Evolutionary conservation across 2,329 filamentous ascomycete species (phyloP).

Genomic region (Aspergillus intermedius): DNA sequence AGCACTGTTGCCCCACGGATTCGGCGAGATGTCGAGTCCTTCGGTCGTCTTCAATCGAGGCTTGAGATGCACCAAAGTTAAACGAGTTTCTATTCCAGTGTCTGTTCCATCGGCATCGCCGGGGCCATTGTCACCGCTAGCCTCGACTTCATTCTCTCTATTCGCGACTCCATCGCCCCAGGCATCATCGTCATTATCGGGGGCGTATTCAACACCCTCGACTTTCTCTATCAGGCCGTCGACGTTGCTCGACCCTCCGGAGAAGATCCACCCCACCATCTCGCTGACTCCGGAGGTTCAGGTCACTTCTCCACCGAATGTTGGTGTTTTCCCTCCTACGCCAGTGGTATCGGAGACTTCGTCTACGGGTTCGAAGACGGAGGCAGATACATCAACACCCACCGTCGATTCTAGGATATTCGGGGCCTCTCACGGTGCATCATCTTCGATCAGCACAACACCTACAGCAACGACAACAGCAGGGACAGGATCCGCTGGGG

Average conservation of each 20-base stretch:
- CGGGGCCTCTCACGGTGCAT: background rate
- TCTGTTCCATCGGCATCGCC: background rate
- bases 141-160: background rate
- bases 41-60: constrained; percentile 18
- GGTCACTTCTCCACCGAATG: background rate
- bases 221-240: background rate
- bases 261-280: background rate
- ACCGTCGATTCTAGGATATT: background rate
- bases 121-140: background rate
- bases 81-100: constrained; percentile 6
- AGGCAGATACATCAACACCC: background rate
- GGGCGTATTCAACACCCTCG: background rate
- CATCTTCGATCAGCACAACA: background rate
- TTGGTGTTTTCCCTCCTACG: background rate
- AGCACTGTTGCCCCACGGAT: constrained; percentile 10
- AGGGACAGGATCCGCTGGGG: background rate
- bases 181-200: background rate
- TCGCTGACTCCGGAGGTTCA: background rate
- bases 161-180: background rate
- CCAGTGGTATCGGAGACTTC: background rate
- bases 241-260: background rate
- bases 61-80: constrained; percentile 19
- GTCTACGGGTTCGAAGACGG: background rate
- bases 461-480: background rate
- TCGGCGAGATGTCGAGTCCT: constrained; percentile 20